A percentile compares a stretch with the other conserved stretches of the same genome.
Evolutionary conservation across 2,329 filamentous ascomycete genomes (phyloP).

Genomic region (Aspergillus flavus): DNA sequence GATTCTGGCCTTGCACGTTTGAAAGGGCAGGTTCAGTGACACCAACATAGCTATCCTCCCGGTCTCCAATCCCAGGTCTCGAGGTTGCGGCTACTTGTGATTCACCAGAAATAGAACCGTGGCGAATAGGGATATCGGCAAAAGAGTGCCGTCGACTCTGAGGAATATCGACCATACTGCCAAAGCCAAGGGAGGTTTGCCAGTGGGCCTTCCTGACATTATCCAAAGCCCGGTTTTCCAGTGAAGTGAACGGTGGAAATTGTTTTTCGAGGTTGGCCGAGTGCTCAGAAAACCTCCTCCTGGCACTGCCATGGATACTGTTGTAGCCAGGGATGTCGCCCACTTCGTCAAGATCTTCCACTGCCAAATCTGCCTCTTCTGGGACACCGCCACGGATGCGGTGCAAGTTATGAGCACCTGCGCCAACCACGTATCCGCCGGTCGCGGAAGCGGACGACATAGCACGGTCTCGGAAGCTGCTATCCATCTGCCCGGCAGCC

Average conservation of each 20-base stretch:
- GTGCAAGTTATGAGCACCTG: constrained; percentile 37
- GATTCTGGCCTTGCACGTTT: constrained; percentile 42
- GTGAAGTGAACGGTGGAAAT: constrained; percentile 36
- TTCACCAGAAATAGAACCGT: constrained; percentile 46
- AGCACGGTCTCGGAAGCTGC: constrained; percentile 43
- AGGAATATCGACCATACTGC: constrained; percentile 47
- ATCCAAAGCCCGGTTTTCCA: constrained; percentile 49
- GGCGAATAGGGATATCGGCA: constrained; percentile 52
- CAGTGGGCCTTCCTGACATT: constrained; percentile 52
- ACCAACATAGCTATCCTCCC: constrained; percentile 40
- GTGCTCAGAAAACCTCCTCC: constrained; percentile 50
- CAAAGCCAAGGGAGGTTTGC: constrained; percentile 55
- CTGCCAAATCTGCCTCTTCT: constrained; percentile 47
- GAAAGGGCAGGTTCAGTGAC: constrained; percentile 40
- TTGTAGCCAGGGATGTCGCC: constrained; percentile 43
- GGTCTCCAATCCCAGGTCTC: constrained; percentile 33
- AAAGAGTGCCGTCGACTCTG: constrained; percentile 56
- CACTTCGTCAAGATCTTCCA: constrained; percentile 50
- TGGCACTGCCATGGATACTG: constrained; percentile 38
- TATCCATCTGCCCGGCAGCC: constrained; percentile 44
- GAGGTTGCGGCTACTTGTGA: constrained; percentile 25
- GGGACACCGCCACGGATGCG: constrained; percentile 45
- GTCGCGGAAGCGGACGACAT: constrained; percentile 43
- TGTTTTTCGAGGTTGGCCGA: constrained; percentile 46
- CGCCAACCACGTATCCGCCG: constrained; percentile 36